Base-by-base conservation (phyloP, 2,329 filamentous ascomycete species). In the Aspergillus sp. region DNA sequence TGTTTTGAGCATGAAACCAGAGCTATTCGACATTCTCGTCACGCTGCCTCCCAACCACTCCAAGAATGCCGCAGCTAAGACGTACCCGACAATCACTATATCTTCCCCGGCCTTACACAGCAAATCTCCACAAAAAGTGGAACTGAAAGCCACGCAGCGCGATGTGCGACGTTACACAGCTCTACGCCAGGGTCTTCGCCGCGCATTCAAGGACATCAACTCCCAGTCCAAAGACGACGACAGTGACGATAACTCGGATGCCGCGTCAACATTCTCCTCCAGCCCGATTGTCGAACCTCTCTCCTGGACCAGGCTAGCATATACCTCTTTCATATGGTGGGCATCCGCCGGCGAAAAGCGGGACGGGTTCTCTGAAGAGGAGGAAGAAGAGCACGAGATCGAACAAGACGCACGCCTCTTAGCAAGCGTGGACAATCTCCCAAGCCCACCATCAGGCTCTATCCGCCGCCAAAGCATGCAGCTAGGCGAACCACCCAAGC, bases 11-110 rank as follows among this genome's bases (percentile, higher is more conserved):
- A 90, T 92, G 77, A 98, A 98, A 79, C 86, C 89, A 54, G 86
- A 90, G 2, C 85, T 99, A 2, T 98, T 93, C 83, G 95, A 99
- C 74, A 84, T 97, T 69, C 85, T 97, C 45, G 89, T 98, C 63
- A 92, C 91, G 57, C 85, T 98, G 72, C 92, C 93, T 0, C 84
- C 87, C 1, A 76, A 84, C 6, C 81, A 89, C 68, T 78, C 86
- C 3, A 80, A 85, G 57, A 80, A 87, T 49, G 85, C 85, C 7
- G 81, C 83, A 28, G 82, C 85, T 66, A 88, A 84, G 68, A 79
- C 85, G 19, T 97, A 93, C 89, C 94, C 94, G 0, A 87, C 85
- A 3, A 85, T 97, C 23, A 88, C 92, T 71, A 85, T 81, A 15
- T 79, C 81, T 51, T 70, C 82, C 41, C 87, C 3, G 83, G 86